phyloP scores from a whole-genome alignment of 305 asterid species.

The Solanum chacoense region DNA sequence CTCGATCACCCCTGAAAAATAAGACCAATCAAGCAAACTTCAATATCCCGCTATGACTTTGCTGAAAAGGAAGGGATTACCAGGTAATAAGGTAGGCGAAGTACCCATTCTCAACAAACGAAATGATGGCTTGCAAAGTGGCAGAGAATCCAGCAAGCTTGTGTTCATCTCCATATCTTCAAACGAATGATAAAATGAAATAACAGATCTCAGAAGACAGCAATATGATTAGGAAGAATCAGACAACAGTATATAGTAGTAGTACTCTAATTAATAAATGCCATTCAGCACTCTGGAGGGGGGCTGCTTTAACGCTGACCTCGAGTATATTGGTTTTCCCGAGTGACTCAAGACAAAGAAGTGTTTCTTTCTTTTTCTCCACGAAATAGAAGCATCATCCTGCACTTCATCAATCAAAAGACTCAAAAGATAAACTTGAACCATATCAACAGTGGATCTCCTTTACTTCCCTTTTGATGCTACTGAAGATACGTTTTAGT shows the following conservation, averaged over 20 bases:
- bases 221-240: not conserved
- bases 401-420: conserved; percentile 34
- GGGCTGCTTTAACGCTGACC: conserved; percentile 30
- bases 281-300: not conserved
- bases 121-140: conserved; percentile 94
- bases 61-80: not conserved
- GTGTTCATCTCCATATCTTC: conserved; percentile 96
- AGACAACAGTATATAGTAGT: not conserved
- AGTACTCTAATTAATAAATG: not conserved
- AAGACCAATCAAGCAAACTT: conserved; percentile 10
- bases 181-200: conserved; percentile 4
- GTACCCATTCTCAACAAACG: conserved; percentile 96
- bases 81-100: conserved; percentile 4
- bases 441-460: not conserved
- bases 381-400: conserved; percentile 90
- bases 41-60: not conserved
- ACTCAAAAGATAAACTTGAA: conserved; percentile 4
- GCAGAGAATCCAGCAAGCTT: conserved; percentile 99
- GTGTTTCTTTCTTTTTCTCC: conserved; percentile 99
- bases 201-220: not conserved
- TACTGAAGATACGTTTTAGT: not conserved
- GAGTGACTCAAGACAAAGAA: conserved; percentile 87
- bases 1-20: conserved; percentile 77
- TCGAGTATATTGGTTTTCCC: conserved; percentile 94
- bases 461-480: not conserved